A percentile compares a stretch with the other conserved stretches of the same genome.
phyloP scores from a whole-genome alignment of 192 early-diverging fungal genomes.

The Mortierella alpina region DNA sequence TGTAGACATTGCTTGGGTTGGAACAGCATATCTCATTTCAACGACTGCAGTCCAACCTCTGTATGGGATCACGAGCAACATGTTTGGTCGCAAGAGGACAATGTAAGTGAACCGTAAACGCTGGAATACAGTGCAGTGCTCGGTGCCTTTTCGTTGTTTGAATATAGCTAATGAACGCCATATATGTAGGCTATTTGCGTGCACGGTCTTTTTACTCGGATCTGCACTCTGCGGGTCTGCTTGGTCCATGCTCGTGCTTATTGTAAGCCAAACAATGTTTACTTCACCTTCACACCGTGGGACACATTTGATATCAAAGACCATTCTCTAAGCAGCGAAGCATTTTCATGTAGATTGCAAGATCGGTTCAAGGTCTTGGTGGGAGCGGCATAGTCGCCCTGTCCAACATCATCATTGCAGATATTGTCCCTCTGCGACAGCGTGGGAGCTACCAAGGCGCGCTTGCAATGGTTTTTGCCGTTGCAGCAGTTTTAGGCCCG shows the following conservation, averaged over 20 bases:
- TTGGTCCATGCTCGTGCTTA: slow-evolving; percentile 57
- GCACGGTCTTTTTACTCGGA: slow-evolving; percentile 68
- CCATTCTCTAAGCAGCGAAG: background rate
- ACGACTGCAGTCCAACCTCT: slow-evolving; percentile 7
- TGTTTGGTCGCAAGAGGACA: slow-evolving; percentile 1
- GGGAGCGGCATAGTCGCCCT: slow-evolving; percentile 61
- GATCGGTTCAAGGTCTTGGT: slow-evolving; percentile 64
- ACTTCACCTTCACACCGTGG: background rate
- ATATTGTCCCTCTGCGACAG: too few species aligned
- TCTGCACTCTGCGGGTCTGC: slow-evolving; percentile 69
- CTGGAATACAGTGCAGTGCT: background rate
- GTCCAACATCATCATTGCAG: too few species aligned
- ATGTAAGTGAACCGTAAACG: slow-evolving; percentile 12
- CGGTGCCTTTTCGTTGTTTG: too few species aligned
- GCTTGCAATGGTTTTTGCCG: too few species aligned
- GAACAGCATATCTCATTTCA: slow-evolving; percentile 68
- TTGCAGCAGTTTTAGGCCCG: too few species aligned
- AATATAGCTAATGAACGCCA: too few species aligned
- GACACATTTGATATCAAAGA: background rate
- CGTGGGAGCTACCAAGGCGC: too few species aligned
- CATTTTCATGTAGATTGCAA: slow-evolving; percentile 13
- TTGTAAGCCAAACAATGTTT: too few species aligned
- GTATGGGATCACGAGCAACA: slow-evolving; percentile 1
- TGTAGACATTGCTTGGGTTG: slow-evolving; percentile 75
- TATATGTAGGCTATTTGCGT: background rate